Base-by-base conservation (phyloP, 768 basidiomycete genomes). In the Mycena epipterygia region DNA sequence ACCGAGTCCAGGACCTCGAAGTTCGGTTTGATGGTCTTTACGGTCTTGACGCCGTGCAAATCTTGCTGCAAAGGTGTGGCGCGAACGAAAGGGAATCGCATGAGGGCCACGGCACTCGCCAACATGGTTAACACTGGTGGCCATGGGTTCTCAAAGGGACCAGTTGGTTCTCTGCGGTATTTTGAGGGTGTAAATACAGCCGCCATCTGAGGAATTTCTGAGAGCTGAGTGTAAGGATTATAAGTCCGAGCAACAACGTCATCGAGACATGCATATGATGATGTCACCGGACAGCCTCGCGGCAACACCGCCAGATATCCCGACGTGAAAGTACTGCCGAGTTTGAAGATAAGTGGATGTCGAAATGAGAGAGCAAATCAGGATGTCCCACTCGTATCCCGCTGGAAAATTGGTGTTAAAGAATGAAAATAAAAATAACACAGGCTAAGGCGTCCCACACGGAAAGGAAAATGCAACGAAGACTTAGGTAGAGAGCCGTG, bases 61-160 rank as follows among this genome's bases (percentile, higher is more conserved):
- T 69, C 68, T 14, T 73, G 72, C n/a, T 49, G 39, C 25, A 69
- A 27, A 16, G 72, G 72, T 14, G 58, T 65, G 5, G 72, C 68
- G 0, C 72, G 72, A 6, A 52, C 72, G 14, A 73, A 69, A 9
- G 72, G 72, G 39, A 73, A 64, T 1, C 67, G 63, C 64, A 73
- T 55, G 14, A 73, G 60, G 23, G 37, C 64, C 44, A 70, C 41
- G 21, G 68, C 72, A 32, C 72, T 73, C 19, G 67, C 72, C 6
- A 70, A n/a, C 64, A 73, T 69, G 7, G 72, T 69, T 12, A 73
- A 19, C 17, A 73, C 72, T 11, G 72, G 72, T 11, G 72, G 72
- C 72, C 72, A 73, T 33, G 72, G 72, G 32, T 73, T 73, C 25
- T 69, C 64, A 30, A 66, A 73, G 30, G 68, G 68, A 14, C 68